Base-by-base conservation (phyloP, 1,284 basidiomycete genomes). In the Ustilago loliicola region DNA sequence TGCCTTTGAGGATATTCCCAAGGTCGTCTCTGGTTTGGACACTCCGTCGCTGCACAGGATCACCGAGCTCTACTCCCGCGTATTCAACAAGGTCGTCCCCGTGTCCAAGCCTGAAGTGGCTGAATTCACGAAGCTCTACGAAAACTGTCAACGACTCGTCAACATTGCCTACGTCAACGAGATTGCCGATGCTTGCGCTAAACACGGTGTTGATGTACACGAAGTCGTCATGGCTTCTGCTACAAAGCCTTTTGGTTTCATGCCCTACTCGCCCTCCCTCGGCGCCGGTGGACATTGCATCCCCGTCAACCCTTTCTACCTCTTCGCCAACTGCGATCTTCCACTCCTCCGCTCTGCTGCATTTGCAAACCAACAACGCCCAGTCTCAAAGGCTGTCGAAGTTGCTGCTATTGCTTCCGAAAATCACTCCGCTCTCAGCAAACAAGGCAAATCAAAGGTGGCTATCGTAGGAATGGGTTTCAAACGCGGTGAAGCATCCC, bases 111-210 rank as follows among this genome's bases (percentile, higher is more conserved):
- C 63, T 1, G 72, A 75, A 47, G 61, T 67, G 9, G 67, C 72
- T 27, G 72, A 75, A 45, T 66, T 75, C 23, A 70, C 66, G 25
- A 75, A 75, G 52, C 61, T 75, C 7, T 75, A 70, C 67, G 72
- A 75, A 36, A 75, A 70, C 62, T 75, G 72, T 32, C 67, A 70
- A 48, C 40, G 72, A 6, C 42, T 75, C 7, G 27, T 75, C 60
- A 69, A 70, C 67, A 75, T 75, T 38, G 67, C 72, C n/a, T 75
- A 75, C 25, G 63, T 75, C 60, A 75, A 75, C 67, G 72, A 75
- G 56, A 75, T 75, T 13, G 62, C 72, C 19, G 72, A 75, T 48
- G 72, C 72, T 1, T 75, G 72, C 45, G 59, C 53, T 9, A 47
- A 61, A 30, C 72, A 66, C 54, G 67, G 67, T 1, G 63, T 75